Conservation (phyloP, 1,284 basidiomycete species). For the Microbotryum intermedium region DNA sequence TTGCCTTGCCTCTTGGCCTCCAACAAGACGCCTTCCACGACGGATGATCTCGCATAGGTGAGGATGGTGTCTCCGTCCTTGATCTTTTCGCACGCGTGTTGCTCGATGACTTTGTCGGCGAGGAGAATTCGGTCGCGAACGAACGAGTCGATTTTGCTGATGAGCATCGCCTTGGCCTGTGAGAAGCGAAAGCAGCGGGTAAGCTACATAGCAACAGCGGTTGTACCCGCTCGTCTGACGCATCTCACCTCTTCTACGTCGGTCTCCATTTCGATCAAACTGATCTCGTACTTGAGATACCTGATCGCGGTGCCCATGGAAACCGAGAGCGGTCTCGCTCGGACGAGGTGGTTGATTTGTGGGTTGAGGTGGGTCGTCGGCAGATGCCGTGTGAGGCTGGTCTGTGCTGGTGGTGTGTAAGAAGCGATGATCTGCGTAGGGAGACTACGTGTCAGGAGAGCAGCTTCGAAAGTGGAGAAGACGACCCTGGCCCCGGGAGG, state of each 20-base stretch:
- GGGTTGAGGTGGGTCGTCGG: conserved; percentile 72
- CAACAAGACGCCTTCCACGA: conserved; percentile 83
- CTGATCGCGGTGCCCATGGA: conserved; percentile 90
- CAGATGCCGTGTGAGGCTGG: conserved; percentile 72
- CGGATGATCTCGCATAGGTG: conserved; percentile 87
- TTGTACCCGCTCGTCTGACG: too few species aligned
- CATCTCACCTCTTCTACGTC: conserved; percentile 79
- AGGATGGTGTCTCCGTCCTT: conserved; percentile 85
- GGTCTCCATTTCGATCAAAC: conserved; percentile 78
- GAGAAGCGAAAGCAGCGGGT: conserved; percentile 7
- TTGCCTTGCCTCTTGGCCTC: conserved; percentile 55
- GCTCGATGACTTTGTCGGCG: conserved; percentile 87
- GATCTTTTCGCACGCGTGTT: conserved; percentile 83
- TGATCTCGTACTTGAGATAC: conserved; percentile 93
- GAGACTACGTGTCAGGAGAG: not conserved
- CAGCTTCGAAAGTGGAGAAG: not conserved
- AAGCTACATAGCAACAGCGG: not conserved
- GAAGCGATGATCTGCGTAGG: conserved; percentile 68
- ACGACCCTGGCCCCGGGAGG: too few species aligned
- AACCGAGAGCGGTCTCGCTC: conserved; percentile 83
- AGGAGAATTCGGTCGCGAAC: conserved; percentile 87
- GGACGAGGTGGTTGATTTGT: conserved; percentile 81
- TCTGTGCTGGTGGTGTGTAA: conserved; percentile 71
- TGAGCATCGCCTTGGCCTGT: conserved; percentile 78
- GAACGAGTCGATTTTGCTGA: conserved; percentile 83